Evolutionary conservation across 225 moss, liverwort and hornwort species (phyloP).

Genomic region (Sphagnum contortum): DNA sequence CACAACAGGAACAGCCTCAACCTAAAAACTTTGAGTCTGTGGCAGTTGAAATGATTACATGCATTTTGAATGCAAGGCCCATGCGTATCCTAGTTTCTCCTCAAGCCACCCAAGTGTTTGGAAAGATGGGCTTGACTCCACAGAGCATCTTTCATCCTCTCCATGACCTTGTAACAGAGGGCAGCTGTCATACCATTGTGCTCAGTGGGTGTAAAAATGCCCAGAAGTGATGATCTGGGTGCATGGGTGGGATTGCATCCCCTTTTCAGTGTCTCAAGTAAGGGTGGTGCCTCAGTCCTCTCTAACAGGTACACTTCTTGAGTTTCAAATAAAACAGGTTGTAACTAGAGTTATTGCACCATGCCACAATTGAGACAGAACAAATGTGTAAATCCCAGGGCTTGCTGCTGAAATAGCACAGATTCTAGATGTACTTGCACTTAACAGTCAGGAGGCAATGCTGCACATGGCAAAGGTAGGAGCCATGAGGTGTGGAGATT

Average conservation of each 20-base stretch:
- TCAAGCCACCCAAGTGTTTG: constrained; percentile 72
- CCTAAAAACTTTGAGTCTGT: constrained; percentile 8
- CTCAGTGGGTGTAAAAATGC: constrained; percentile 43
- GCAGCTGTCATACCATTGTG: constrained; percentile 55
- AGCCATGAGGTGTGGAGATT: constrained; percentile 48
- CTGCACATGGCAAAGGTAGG: constrained; percentile 48
- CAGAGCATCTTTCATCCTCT: not conserved
- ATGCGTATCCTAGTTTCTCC: constrained; percentile 15
- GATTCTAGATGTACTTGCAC: constrained; percentile 49
- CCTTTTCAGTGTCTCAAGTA: constrained; percentile 44
- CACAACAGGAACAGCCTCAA: constrained; percentile 4
- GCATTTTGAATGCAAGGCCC: constrained; percentile 13
- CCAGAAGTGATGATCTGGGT: constrained; percentile 43
- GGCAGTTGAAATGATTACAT: constrained; percentile 46
- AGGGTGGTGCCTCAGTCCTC: constrained; percentile 40
- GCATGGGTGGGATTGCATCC: constrained; percentile 38
- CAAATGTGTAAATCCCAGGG: constrained; percentile 7
- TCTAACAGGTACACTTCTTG: constrained; percentile 20
- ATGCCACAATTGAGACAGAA: too few relatives aligned
- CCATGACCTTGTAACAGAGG: constrained; percentile 27
- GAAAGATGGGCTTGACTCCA: constrained; percentile 61
- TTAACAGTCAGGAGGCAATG: constrained; percentile 43
- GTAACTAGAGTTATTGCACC: too few relatives aligned
- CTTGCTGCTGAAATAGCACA: constrained; percentile 61
- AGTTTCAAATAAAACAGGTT: too few relatives aligned